Base-by-base conservation (phyloP, 352 stramenopile species). In the Phytopythium kandeliae region DNA sequence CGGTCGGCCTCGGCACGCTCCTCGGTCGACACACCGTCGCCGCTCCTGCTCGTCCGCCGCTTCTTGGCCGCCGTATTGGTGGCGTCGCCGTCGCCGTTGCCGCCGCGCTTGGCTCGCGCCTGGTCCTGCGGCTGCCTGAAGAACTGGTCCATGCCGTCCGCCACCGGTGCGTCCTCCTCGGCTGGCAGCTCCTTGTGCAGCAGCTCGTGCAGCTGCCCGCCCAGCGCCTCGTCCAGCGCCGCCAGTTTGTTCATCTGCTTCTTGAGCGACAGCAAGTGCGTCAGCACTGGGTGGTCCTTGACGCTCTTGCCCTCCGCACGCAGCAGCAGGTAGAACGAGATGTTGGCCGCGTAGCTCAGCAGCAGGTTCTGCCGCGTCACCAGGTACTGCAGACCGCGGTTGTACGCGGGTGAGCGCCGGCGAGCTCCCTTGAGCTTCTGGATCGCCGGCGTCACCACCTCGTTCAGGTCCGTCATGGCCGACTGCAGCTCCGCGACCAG, bases 281-380 rank as follows among this genome's bases (percentile, higher is more conserved):
- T 65, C 34, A 94, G 51, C 33, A 94, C 83, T 2, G 80, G 83
- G 43, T 94, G 83, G 55, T 94, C 71, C 26, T 63, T 65, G 17
- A 94, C 77, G 48, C 65, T 81, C 60, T 94, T 94, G 37, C 83
- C 83, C 58, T 94, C 77, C 0, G 82, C 75, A 41, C 79, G 78
- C 53, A 90, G 57, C 37, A 92, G 58, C 61, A 95, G 54, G 61
- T 95, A 95, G 55, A 95, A 92, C 42, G 78, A 88, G 47, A 92
- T 95, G 63, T 92, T 95, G 35, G 74, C 63, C 24, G 78, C 68
- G 67, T 95, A 95, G 61, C 91, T 91, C 13, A 95, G 74, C 56
- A 92, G 63, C 47, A 95, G 53, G 35, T 89, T 89, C 65, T 92
- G 77, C 16, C 78, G 79, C 19, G 78, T 89, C 48, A 89, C 67